A percentile compares a stretch with the other conserved stretches of the same genome.
Conservation (phyloP, 1,284 basidiomycete species). For the Hortiboletus rubellus region DNA sequence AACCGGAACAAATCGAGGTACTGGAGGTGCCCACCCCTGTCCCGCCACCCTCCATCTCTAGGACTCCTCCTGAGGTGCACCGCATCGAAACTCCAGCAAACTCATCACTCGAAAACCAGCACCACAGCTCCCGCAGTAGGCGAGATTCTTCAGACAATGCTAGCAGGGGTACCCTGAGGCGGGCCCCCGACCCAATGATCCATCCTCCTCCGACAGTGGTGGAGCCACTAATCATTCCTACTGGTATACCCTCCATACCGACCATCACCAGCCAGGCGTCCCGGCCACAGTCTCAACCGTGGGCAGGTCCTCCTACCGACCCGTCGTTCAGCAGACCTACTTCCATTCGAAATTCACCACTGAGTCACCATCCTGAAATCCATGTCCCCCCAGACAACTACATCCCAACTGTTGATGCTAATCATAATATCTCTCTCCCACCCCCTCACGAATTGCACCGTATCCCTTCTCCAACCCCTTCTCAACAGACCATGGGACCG, state of each 20-base stretch:
- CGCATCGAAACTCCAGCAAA: constrained; percentile 22
- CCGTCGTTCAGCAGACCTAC: constrained; percentile 16
- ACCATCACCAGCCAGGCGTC: constrained; percentile 17
- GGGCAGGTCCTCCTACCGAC: constrained; percentile 17
- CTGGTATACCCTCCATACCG: constrained; percentile 9
- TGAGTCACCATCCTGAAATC: constrained; percentile 15
- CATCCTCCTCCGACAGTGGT: constrained; percentile 7
- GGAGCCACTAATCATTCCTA: constrained; percentile 15
- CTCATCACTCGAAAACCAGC: constrained; percentile 25
- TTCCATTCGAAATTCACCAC: constrained; percentile 23
- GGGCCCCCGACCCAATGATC: constrained; percentile 10
- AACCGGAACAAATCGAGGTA: constrained; percentile 26
- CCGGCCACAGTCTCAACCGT: constrained; percentile 22
- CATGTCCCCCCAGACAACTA: constrained; percentile 27
- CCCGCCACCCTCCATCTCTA: constrained; percentile 17
- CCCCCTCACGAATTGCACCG: constrained; percentile 32
- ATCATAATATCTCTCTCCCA: constrained; percentile 30
- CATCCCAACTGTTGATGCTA: constrained; percentile 28
- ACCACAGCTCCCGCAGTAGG: constrained; percentile 20
- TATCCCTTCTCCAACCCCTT: constrained; percentile 31
- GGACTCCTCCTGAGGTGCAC: constrained; percentile 27
- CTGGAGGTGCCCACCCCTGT: constrained; percentile 16
- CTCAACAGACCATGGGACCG: constrained; percentile 22
- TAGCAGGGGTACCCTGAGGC: constrained; percentile 19
- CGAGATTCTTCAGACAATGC: constrained; percentile 15